Evolutionary conservation across 2,329 filamentous ascomycete genomes (phyloP), one percentile per base, ranked within the genome.

Genomic region (Exserohilum turcica): DNA sequence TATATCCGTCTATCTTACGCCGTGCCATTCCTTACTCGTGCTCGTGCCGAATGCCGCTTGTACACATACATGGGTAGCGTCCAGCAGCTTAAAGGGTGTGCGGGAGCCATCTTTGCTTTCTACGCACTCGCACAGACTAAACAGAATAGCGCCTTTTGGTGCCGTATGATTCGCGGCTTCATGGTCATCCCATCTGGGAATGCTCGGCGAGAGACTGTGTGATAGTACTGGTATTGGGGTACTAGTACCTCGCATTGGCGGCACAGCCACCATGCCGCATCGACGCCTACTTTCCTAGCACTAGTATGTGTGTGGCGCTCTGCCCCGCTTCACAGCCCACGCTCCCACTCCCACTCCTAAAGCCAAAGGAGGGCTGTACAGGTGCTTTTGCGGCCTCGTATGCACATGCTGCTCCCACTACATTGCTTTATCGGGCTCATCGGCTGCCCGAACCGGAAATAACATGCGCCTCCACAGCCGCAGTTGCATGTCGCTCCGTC

Each of bases 401-500:
- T 35, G 15, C 27, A 18, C 29, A 18, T 8, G 7, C 24, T 35
- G 32, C 29, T 21, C 42, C 29, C 42, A 48, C 45, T 43, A 44
- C 24, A 47, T 31, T 45, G 16, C 7, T 13, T n/a, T 19, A 16
- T 28, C 12, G 38, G 16, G 42, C 9, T 40, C 51, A 45, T 16
- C 38, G 19, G 13, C 16, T 27, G n/a, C 10, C 24, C 18, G 21
- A n/a, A 27, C 18, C 32, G 19, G 28, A n/a, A n/a, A 24, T 12
- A 51, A 54, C 49, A 49, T 42, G 52, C 43, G 38, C 28, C 36
- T 43, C 28, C 5, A 18, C 19, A 35, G 36, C 44, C 43, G 48
- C 52, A 44, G 59, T 61, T 61, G 57, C 57, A 15, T 38, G 40
- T 35, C 15, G 21, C 27, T 19, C 28, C 28, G 19, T 42, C 35